Base-by-base conservation (phyloP, 1,284 basidiomycete species). In the Sparassis latifolia region DNA sequence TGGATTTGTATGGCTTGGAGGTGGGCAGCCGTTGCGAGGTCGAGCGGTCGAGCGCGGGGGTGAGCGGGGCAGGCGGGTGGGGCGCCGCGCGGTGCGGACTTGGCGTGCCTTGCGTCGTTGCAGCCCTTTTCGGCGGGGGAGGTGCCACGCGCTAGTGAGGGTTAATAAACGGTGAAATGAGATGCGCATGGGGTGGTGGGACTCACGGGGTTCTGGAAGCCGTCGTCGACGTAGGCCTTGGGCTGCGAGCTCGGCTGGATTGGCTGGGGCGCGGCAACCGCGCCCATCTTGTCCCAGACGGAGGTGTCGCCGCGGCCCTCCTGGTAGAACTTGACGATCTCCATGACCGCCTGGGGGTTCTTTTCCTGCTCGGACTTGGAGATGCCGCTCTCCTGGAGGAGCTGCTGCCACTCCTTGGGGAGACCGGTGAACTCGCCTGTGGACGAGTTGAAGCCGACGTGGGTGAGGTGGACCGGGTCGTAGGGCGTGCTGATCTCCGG, bases 401-500 rank as follows among this genome's bases (percentile, higher is more conserved):
- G 79, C 67, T 97, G 92, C 67, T 99, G 97, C 97, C 97, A 99
- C 72, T 99, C 96, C 67, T 95, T 95, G 1, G 97, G 97, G 50
- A 99, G 77, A 3, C 97, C 97, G 6, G 91, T 95, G 72, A 94
- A 99, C 72, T 99, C 95, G 52, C 97, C 97, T 0, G 96, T 99
- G 54, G 92, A 95, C 33, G 92, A 93, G 72, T 99, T 97, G 81
- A 98, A 99, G 55, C 96, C 97, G 65, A 99, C 97, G 66, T 99
- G 97, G 0, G 96, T 99, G 59, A 99, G 85, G 73, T 99, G 97
- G 39, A 99, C 95, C n/a, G 97, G 97, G 69, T 99, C 97, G 68
- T 97, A 99, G 1, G 93, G 96, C 2, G 93, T 97, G 59, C 91
- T 95, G 73, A 99, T 99, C 70, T 97, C 93, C 20, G 87, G 86